Evolutionary conservation across 2,329 filamentous ascomycete species (phyloP).

Genomic region (Sarocladiaceae sp.): DNA sequence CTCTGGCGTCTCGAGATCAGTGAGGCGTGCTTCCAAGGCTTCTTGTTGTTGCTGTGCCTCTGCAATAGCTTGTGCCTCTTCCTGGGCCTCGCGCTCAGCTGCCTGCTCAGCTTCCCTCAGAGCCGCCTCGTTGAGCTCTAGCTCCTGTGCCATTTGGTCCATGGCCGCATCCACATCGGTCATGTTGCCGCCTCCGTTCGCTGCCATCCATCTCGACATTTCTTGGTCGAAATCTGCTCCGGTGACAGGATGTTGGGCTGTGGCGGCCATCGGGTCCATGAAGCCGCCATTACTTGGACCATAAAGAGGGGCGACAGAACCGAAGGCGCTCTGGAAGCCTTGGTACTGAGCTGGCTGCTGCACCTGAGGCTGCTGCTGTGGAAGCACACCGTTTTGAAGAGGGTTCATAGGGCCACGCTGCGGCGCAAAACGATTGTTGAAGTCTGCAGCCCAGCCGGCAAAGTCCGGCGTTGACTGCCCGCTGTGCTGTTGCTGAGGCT

Average conservation of each 20-base stretch:
- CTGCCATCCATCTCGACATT: constrained; percentile 37
- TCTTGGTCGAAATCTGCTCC: constrained; percentile 36
- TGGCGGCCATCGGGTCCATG: constrained; percentile 18
- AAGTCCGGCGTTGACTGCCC: constrained; percentile 18
- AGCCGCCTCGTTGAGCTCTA: constrained; percentile 30
- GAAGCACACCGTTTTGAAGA: constrained; percentile 3
- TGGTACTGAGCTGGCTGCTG: constrained; percentile 18
- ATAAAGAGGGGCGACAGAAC: constrained; percentile 21
- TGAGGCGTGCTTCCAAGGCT: constrained; percentile 14
- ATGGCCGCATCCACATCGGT: constrained; percentile 37
- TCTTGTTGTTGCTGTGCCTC: not conserved
- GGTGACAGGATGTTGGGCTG: constrained; percentile 17
- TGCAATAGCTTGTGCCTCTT: not conserved
- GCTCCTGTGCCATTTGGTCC: constrained; percentile 37
- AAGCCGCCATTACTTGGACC: constrained; percentile 21
- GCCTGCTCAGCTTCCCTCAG: constrained; percentile 19
- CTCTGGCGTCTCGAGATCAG: constrained; percentile 26
- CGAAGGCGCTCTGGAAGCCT: constrained; percentile 26
- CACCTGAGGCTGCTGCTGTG: constrained; percentile 13
- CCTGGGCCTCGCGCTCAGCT: not conserved
- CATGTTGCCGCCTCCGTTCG: constrained; percentile 28
- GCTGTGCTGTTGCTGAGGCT: constrained; percentile 18
- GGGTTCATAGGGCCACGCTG: constrained; percentile 1
- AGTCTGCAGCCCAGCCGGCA: constrained; percentile 33
- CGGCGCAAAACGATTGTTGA: constrained; percentile 24